phyloP scores from a whole-genome alignment of 495 filamentous ascomycete genomes.

The Trichodelitschia bisporula region DNA sequence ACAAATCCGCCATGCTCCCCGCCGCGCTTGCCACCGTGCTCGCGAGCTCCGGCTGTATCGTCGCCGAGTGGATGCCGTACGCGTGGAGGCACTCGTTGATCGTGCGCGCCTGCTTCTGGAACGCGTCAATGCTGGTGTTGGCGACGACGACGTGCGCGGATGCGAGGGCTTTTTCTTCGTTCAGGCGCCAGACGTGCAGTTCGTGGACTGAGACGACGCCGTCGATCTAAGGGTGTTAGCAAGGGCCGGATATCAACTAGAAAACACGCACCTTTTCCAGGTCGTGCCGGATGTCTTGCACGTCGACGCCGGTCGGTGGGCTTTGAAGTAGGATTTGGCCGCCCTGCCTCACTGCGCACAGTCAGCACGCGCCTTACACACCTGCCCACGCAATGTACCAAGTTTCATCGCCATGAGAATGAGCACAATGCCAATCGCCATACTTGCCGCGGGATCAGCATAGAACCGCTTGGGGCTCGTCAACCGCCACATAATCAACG shows the following conservation, averaged over 20 bases:
- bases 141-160: conserved; percentile 23
- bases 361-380: too few relatives aligned
- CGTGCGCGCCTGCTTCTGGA: conserved; percentile 17
- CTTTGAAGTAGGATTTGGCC: conserved; percentile 14
- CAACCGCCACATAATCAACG: conserved; percentile 20
- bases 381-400: too few relatives aligned
- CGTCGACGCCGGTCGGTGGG: conserved; percentile 8
- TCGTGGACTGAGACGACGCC: conserved; percentile 24
- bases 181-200: conserved; percentile 27
- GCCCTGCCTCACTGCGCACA: conserved; percentile 17
- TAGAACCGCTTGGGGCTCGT: conserved; percentile 20
- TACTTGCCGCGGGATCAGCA: conserved; percentile 22
- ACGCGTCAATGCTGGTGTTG: conserved; percentile 15
- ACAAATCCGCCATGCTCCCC: too few relatives aligned
- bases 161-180: conserved; percentile 24
- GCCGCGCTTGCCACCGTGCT: too few relatives aligned
- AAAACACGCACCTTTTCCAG: conserved; percentile 25
- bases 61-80: conserved; percentile 27
- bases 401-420: conserved; percentile 19
- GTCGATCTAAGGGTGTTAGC: too few relatives aligned
- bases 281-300: conserved; percentile 9
- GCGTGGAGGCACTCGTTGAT: conserved; percentile 26
- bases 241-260: too few relatives aligned
- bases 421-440: conserved; percentile 23
- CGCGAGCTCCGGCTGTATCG: conserved; percentile 22